phyloP scores from a whole-genome alignment of 2,329 filamentous ascomycete species.

The Elsinoe ampelina region DNA sequence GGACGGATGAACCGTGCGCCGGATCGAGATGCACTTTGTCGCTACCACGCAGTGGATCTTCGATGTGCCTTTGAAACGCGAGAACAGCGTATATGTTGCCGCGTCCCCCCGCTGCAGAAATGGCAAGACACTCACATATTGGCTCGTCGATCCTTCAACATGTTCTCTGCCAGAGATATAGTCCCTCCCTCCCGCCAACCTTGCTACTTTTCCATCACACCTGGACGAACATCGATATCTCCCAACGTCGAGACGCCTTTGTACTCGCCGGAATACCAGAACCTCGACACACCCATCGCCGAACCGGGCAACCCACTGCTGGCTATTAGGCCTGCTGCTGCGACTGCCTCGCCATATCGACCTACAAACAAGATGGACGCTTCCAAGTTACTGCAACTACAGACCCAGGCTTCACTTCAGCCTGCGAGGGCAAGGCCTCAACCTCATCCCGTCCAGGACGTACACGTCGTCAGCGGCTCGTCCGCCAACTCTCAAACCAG shows the following conservation, averaged over 20 bases:
- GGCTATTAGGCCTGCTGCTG: conserved; percentile 16
- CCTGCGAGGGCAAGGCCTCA: conserved; percentile 21
- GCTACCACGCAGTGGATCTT: not conserved
- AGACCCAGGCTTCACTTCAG: conserved; percentile 25
- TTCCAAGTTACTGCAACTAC: conserved; percentile 24
- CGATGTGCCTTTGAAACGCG: conserved; percentile 9
- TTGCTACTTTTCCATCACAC: conserved; percentile 13
- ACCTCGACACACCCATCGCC: conserved; percentile 6
- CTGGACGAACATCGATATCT: conserved; percentile 3
- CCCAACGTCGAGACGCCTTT: conserved; percentile 6
- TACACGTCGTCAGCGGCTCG: conserved; percentile 26
- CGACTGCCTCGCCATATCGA: conserved; percentile 11
- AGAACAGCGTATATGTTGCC: conserved; percentile 1
- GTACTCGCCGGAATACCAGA: conserved; percentile 3
- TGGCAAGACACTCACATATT: not conserved
- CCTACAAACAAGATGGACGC: conserved; percentile 18
- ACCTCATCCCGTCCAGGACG: conserved; percentile 26
- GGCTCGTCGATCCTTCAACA: conserved; percentile 3
- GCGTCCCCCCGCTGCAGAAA: not conserved
- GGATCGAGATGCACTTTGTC: conserved; percentile 7
- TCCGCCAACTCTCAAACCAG: conserved; percentile 14
- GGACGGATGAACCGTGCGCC: conserved; percentile 7
- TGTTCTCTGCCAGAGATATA: conserved; percentile 13
- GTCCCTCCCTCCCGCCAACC: conserved; percentile 9
- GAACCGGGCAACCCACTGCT: conserved; percentile 20